Evolutionary conservation across 345 rosid genomes (phyloP), one percentile per base, ranked within the genome.

Genomic region (Rhizophora apiculata): DNA sequence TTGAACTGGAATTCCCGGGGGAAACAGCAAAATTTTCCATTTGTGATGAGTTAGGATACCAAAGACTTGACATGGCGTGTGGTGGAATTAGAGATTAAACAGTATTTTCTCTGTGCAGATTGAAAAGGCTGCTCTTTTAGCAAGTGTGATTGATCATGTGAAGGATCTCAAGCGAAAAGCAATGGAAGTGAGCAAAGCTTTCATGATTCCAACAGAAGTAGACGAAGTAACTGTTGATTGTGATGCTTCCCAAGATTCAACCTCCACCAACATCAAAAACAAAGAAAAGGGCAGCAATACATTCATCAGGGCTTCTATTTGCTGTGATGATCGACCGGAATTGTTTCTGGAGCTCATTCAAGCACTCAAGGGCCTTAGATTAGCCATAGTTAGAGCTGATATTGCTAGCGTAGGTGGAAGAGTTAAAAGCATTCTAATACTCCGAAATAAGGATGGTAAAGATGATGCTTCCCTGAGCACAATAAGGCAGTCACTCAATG

Each of bases 71-170:
- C 15, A 13, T 10, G 4, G 11, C 48, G 15, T 13, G 48, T 3
- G 16, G 48, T 43, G 48, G 5, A 43, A 43, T 43, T 43, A 43
- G 19, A 43, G 18, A 48, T 26, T 52, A 39, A 29, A 53, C 52
- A 29, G 4, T 15, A 1, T 19, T 69, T 57, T 36, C 46, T 55
- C 24, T 16, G 31, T 68, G 70, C 85, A 93, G 98, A 78, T 94
- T 82, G 97, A 94, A 84, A 94, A 94, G 76, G 98, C 98, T 69
- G 92, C 96, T 29, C 84, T 94, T 0, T 70, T 94, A 56, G 93
- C 87, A 63, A 88, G 79, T 62, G 97, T 83, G 43, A 83, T 91
- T 30, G 92, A 89, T 37, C 87, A 85, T 16, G 90, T 91, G 27
- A 91, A 87, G 62, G 88, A 91, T 24, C 88, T 94, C 13, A 91